Percentiles rank a stretch among this genome's conserved stretches.
These are phyloP conservation scores for Sonneratia alba DNA, from an alignment of 345 rosid species.

Conservation along the genomic window DNA sequence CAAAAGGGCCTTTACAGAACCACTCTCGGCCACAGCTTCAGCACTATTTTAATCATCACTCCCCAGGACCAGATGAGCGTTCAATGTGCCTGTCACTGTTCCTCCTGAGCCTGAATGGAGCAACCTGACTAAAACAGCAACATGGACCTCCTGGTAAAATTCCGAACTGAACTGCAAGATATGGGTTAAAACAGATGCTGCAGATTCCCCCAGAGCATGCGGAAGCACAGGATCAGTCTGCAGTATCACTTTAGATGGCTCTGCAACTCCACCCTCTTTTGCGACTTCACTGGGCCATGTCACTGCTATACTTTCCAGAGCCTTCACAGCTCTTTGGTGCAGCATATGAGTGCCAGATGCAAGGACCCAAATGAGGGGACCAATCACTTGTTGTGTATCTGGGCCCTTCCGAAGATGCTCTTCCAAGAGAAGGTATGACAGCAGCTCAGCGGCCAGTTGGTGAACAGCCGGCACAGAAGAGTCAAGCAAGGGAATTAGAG, in stretches of 20 bases:
- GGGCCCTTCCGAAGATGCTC: slow-evolving; percentile 93
- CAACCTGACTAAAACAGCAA: slow-evolving; percentile 85
- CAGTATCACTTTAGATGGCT: slow-evolving; percentile 82
- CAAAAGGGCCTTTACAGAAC: slow-evolving; percentile 94
- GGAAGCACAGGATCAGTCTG: slow-evolving; percentile 96
- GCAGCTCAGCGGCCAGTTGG: slow-evolving; percentile 97
- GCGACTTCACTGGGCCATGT: slow-evolving; percentile 94
- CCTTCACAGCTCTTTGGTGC: slow-evolving; percentile 99
- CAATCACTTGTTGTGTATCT: slow-evolving; percentile 64
- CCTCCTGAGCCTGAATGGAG: slow-evolving; percentile 79
- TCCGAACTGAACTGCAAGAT: slow-evolving; percentile 96
- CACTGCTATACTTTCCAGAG: slow-evolving; percentile 82
- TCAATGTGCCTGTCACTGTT: slow-evolving; percentile 78
- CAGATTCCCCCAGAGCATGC: slow-evolving; percentile 90
- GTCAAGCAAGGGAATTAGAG: slow-evolving; percentile 88
- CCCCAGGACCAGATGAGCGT: slow-evolving; percentile 94
- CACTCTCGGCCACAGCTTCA: slow-evolving; percentile 98
- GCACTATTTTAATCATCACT: slow-evolving; percentile 95
- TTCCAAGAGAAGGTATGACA: slow-evolving; percentile 75
- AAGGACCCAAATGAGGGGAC: slow-evolving; percentile 76
- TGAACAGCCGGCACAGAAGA: slow-evolving; percentile 91
- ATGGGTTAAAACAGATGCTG: slow-evolving; percentile 72
- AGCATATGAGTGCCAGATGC: slow-evolving; percentile 79
- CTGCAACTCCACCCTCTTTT: slow-evolving; percentile 89
- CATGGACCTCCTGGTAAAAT: slow-evolving; percentile 88